These are phyloP conservation scores for Salix koriyanagi DNA, from an alignment of 345 rosid species.

Conservation along the genomic window DNA sequence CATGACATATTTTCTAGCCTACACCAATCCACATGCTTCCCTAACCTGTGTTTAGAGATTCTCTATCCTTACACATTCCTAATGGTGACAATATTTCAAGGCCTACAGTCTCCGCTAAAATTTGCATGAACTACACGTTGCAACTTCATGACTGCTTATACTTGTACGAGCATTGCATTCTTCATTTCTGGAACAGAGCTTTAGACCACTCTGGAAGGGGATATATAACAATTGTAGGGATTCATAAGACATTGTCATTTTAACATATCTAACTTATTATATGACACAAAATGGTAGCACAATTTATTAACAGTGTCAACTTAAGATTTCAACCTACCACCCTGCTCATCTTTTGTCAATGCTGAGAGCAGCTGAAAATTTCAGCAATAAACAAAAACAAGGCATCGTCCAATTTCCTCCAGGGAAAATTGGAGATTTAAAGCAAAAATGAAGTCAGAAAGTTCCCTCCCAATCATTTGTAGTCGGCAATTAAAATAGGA, in stretches of 20 bases:
- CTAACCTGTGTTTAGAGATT: neutral
- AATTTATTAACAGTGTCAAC: neutral
- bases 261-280: neutral
- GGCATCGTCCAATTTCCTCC: neutral
- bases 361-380: neutral
- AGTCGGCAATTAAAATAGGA: neutral
- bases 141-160: neutral
- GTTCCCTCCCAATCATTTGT: neutral
- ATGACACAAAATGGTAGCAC: neutral
- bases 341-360: neutral
- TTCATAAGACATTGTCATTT: neutral
- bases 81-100: neutral
- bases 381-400: neutral
- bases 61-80: neutral
- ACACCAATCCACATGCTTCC: neutral
- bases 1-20: neutral
- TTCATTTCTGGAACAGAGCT: neutral
- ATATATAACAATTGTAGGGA: neutral
- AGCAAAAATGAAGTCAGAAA: neutral
- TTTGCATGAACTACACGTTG: neutral
- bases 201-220: neutral
- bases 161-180: neutral
- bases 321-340: neutral
- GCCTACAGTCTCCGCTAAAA: neutral
- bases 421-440: neutral